Evolutionary conservation across 2,329 filamentous ascomycete genomes (phyloP).

Genomic region (Biscogniauxia marginata): DNA sequence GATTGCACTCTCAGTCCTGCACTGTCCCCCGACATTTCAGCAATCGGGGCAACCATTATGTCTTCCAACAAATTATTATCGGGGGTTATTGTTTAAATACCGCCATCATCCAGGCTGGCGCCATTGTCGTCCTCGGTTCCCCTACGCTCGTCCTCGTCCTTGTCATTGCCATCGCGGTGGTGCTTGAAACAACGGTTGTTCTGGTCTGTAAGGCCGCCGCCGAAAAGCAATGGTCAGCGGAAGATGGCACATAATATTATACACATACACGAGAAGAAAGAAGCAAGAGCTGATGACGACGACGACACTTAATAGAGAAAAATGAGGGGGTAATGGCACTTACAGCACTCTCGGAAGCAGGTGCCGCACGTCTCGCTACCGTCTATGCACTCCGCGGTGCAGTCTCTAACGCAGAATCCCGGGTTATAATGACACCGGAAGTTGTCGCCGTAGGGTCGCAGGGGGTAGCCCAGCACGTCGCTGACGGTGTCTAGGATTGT

Average conservation of each 20-base stretch:
- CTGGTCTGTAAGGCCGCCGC: conserved; percentile 1
- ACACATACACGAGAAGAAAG: too few species aligned
- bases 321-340: neutral
- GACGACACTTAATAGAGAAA: neutral
- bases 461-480: conserved; percentile 12
- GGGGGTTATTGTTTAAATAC: neutral
- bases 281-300: too few species aligned
- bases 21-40: too few species aligned
- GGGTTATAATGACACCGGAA: conserved; percentile 4
- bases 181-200: neutral
- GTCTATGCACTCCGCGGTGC: conserved; percentile 11
- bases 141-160: neutral
- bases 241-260: neutral
- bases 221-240: conserved; percentile 6
- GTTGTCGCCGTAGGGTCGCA: neutral
- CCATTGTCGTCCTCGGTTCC: neutral
- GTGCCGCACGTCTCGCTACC: conserved; percentile 5
- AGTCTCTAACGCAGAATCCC: conserved; percentile 15
- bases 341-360: conserved; percentile 20
- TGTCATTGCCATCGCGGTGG: neutral
- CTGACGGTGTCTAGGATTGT: conserved; percentile 11
- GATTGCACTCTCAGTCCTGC: too few species aligned
- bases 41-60: too few species aligned
- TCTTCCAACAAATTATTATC: too few species aligned
- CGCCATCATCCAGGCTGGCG: neutral